Evolutionary conservation across 2,329 filamentous ascomycete species (phyloP).

Genomic region (Diaporthe helianthi): DNA sequence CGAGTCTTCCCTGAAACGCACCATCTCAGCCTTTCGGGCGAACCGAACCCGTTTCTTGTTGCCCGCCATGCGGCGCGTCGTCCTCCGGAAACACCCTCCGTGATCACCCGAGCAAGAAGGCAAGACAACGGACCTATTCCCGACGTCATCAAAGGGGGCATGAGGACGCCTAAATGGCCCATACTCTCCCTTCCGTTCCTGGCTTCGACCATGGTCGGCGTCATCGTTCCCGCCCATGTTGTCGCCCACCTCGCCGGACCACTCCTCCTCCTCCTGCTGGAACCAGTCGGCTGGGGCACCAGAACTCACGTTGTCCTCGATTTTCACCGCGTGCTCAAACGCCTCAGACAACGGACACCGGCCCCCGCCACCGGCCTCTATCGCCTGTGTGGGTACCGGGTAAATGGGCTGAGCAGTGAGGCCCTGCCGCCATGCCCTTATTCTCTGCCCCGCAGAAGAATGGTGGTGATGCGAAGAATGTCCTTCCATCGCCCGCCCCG

Average conservation of each 20-base stretch:
- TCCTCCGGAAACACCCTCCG: not conserved
- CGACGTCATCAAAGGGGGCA: not conserved
- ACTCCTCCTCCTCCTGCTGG: too few species aligned
- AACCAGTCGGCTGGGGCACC: too few species aligned
- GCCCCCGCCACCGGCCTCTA: not conserved
- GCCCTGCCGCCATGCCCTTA: too few species aligned
- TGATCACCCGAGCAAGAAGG: not conserved
- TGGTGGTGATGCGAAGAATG: not conserved
- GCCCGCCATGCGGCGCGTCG: not conserved
- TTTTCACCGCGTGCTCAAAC: not conserved
- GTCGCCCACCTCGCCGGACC: not conserved
- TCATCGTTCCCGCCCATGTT: too few species aligned
- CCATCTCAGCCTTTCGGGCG: not conserved
- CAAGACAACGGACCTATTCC: not conserved
- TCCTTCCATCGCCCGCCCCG: not conserved
- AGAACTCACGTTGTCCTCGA: not conserved
- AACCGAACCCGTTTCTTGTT: conserved; percentile 20
- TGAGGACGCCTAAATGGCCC: not conserved
- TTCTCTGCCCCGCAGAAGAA: not conserved
- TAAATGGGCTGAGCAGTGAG: not conserved
- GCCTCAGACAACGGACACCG: not conserved
- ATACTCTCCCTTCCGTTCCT: not conserved
- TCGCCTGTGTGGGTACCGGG: not conserved
- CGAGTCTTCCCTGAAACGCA: conserved; percentile 9
- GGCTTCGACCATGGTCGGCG: too few species aligned